These are phyloP conservation scores for Myriosclerotinia duriaeana DNA, from an alignment of 2,329 filamentous ascomycete species.

Conservation along the genomic window DNA sequence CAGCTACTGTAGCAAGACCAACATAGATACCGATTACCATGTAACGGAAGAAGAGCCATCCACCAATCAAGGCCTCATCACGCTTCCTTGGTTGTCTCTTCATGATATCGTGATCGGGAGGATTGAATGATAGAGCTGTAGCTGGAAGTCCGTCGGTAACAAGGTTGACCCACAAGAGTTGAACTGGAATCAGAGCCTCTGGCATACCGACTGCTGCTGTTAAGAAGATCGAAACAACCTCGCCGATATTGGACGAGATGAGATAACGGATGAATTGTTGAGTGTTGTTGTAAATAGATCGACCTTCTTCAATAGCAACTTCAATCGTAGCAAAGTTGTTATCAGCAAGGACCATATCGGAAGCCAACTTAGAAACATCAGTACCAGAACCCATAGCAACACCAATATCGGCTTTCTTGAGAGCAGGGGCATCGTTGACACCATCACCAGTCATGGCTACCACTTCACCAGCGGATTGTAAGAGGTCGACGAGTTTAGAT, in stretches of 20 bases:
- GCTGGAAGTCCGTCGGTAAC: slow-evolving; percentile 96
- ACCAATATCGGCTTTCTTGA: slow-evolving; percentile 99
- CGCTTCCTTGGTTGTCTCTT: slow-evolving; percentile 85
- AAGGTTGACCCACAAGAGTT: slow-evolving; percentile 97
- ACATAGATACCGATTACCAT: slow-evolving; percentile 95
- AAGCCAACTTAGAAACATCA: slow-evolving; percentile 92
- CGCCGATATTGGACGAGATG: slow-evolving; percentile 98
- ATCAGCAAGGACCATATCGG: slow-evolving; percentile 97
- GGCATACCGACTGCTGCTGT: slow-evolving; percentile 97
- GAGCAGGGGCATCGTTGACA: slow-evolving; percentile 94
- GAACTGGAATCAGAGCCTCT: slow-evolving; percentile 93
- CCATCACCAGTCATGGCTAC: slow-evolving; percentile 99
- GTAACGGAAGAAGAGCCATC: slow-evolving; percentile 97
- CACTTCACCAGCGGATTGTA: slow-evolving; percentile 89
- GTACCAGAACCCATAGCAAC: slow-evolving; percentile 98
- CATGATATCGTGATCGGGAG: slow-evolving; percentile 98
- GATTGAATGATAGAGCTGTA: slow-evolving; percentile 96
- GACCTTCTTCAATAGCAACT: slow-evolving; percentile 91
- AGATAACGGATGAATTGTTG: slow-evolving; percentile 99
- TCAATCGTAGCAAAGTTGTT: slow-evolving; percentile 99
- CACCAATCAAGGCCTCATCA: slow-evolving; percentile 86
- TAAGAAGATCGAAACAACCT: slow-evolving; percentile 98
- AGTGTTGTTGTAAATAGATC: slow-evolving; percentile 99
- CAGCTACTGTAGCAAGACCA: slow-evolving; percentile 88
- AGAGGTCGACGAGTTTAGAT: slow-evolving; percentile 93